Evolutionary conservation across 169 alveolate genomes (phyloP).

Genomic region (Plasmodium vivax): DNA sequence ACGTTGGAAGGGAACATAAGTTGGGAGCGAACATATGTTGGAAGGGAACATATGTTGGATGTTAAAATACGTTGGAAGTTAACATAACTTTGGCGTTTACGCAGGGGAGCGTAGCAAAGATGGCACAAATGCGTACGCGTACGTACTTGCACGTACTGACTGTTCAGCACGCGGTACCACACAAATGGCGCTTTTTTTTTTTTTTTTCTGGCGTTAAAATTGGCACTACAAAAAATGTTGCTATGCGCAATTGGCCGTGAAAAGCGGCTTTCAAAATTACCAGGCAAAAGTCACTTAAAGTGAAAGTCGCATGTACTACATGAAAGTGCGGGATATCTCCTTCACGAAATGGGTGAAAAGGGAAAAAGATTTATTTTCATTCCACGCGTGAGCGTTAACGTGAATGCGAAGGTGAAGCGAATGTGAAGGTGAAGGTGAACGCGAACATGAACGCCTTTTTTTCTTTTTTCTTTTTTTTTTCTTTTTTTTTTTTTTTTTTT

Average conservation of each 20-base stretch:
- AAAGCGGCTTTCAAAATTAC: background rate
- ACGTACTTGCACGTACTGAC: background rate
- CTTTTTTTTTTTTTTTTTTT: no score
- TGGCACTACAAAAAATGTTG: background rate
- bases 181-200: background rate
- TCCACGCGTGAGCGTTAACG: background rate
- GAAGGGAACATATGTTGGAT: background rate
- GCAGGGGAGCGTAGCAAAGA: background rate
- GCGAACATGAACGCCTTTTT: no score
- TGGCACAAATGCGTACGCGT: background rate
- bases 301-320: background rate
- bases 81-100: background rate
- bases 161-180: background rate
- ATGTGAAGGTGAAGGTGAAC: no score
- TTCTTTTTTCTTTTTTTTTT: no score
- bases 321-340: background rate
- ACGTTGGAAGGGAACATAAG: background rate
- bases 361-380: background rate
- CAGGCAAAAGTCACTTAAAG: background rate
- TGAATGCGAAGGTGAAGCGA: no score
- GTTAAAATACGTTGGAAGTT: background rate
- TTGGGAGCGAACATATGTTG: background rate
- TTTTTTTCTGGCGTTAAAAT: background rate
- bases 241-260: background rate
- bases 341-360: background rate